Percentiles rank a stretch among this genome's conserved stretches.
These are phyloP conservation scores for Diospyros kaki DNA, from an alignment of 148 eudicot species.

Conservation along the genomic window DNA sequence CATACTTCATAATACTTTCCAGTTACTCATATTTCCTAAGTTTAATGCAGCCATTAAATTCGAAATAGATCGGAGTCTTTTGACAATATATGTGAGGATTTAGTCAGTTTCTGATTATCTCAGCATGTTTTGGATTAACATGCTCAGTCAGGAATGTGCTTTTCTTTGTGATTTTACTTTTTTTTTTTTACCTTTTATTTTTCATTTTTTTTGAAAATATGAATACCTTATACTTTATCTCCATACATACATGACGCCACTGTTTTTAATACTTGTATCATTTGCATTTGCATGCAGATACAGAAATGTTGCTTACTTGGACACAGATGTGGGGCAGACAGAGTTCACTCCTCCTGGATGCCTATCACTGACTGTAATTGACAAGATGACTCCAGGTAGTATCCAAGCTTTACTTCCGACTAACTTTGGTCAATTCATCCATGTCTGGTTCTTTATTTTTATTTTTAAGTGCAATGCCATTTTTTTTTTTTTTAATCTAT, in stretches of 20 bases:
- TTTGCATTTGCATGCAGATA: slow-evolving; percentile 34
- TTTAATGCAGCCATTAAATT: background rate
- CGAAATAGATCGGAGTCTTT: background rate
- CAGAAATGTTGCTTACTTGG: slow-evolving; percentile 75
- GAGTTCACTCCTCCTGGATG: slow-evolving; percentile 97
- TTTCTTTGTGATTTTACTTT: background rate
- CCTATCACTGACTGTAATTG: slow-evolving; percentile 69
- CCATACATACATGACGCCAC: background rate
- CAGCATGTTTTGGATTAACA: background rate
- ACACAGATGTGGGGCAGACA: slow-evolving; percentile 97
- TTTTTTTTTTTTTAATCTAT: background rate
- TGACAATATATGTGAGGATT: background rate
- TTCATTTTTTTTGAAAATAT: background rate
- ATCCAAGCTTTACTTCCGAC: background rate
- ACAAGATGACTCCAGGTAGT: slow-evolving; percentile 71
- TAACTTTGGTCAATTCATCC: background rate
- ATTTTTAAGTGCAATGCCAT: background rate
- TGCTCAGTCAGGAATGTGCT: background rate
- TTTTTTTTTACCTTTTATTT: background rate
- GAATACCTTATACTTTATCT: background rate
- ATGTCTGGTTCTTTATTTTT: background rate
- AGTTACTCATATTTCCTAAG: background rate
- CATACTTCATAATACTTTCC: background rate
- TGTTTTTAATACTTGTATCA: background rate
- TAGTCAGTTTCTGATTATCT: background rate